Evolutionary conservation across 2,329 filamentous ascomycete genomes (phyloP).

Genomic region (Aspergillus neoniger): DNA sequence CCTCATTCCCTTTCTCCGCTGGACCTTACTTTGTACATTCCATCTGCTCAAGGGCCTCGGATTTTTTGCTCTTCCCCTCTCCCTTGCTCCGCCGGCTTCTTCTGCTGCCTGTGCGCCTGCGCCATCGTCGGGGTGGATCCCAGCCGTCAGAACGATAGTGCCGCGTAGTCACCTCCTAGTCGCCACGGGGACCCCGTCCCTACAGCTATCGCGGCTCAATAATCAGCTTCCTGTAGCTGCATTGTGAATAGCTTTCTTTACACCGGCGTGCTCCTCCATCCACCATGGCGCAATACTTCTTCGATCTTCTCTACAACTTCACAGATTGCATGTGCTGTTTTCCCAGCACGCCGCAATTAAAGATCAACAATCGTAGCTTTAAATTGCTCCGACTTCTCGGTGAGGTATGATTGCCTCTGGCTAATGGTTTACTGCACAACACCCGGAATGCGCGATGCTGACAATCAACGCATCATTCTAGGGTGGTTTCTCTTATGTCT

Average conservation of each 20-base stretch:
- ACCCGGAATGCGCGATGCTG: slow-evolving; percentile 12
- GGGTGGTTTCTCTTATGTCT: slow-evolving; percentile 98
- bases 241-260: not conserved
- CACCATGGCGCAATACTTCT: slow-evolving; percentile 76
- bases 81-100: slow-evolving; percentile 13
- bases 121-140: slow-evolving; percentile 4
- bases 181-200: slow-evolving; percentile 6
- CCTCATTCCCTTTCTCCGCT: not conserved
- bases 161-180: slow-evolving; percentile 6
- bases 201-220: not conserved
- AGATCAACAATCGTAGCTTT: slow-evolving; percentile 92
- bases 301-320: slow-evolving; percentile 87
- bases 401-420: slow-evolving; percentile 62
- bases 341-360: slow-evolving; percentile 87
- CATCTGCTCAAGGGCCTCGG: not conserved
- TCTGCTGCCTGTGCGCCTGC: slow-evolving; percentile 8
- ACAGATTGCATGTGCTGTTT: slow-evolving; percentile 97
- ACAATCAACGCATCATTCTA: slow-evolving; percentile 36
- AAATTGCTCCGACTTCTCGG: slow-evolving; percentile 92
- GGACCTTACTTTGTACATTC: slow-evolving; percentile 2
- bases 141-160: slow-evolving; percentile 11
- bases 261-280: not conserved
- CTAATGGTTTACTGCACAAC: not conserved
- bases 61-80: not conserved
- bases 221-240: not conserved